Base-by-base conservation (phyloP, 768 basidiomycete genomes). In the Tylopilus plumbeoviolaceoides region DNA sequence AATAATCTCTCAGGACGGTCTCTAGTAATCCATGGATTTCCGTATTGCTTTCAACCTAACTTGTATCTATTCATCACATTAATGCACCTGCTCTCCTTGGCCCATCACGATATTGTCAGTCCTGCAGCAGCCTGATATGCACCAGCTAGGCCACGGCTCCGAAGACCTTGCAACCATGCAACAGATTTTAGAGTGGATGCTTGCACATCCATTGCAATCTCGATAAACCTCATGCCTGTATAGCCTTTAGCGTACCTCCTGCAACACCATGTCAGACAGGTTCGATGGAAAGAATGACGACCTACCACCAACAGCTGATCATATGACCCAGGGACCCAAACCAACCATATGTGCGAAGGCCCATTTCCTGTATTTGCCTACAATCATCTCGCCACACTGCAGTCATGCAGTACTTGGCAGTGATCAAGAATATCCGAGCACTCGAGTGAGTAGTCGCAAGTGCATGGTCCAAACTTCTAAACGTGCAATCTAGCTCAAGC, bases 381-480 rank as follows among this genome's bases (percentile, higher is more conserved):
- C 71, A 72, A 50, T 93, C 85, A 59, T 87, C 85, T 47, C 78
- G 74, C 89, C 89, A 91, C 4, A 90, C 83, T 8, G 91, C 87
- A 11, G 75, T 76, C 47, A 83, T 77, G 65, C 95, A 97, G 70
- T 90, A 95, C 63, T 89, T 87, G 7, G 93, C 94, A 15, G 89
- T 88, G 52, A 98, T 87, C 30, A 98, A 66, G 69, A 98, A 98
- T 64, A 98, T 84, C 18, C 95, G 87, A 53, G 84, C 87, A 65
- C 81, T 84, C 6, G 89, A 86, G 69, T 92, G 79, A 7, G 95
- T 98, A 1, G 97, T 98, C 61, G 83, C 83, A 6, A 98, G 74
- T 14, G 91, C 84, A 67, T 85, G 76, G 61, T 97, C 94, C 30
- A 95, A 75, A 65, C 84, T 85, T 72, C 91, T 86, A 61, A 11